Percentiles rank a stretch among this genome's conserved stretches.
These are phyloP conservation scores for Pseudozyma flocculosa DNA, from an alignment of 1,284 basidiomycete species.

Conservation along the genomic window DNA sequence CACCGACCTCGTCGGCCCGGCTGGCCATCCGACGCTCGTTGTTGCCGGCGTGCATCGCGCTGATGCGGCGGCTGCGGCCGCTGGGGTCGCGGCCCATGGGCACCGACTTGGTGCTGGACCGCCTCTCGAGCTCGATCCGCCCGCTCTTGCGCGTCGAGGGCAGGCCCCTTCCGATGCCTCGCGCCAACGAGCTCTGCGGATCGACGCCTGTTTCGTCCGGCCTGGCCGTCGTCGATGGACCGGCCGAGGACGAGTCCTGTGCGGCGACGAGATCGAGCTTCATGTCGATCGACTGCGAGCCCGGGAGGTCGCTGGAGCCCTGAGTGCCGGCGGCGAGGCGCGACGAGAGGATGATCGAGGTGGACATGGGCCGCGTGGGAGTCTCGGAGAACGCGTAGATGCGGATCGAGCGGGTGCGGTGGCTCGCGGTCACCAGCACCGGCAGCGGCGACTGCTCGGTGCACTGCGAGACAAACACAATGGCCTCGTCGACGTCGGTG, in stretches of 20 bases:
- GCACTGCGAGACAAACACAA: constrained; percentile 25
- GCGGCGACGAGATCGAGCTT: too few species aligned
- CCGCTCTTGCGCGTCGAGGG: constrained; percentile 21
- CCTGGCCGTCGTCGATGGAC: too few species aligned
- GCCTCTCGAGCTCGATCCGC: constrained; percentile 23
- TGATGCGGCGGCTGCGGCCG: constrained; percentile 33
- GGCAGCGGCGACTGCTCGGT: constrained; percentile 1
- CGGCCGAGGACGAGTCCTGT: too few species aligned
- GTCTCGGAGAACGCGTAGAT: constrained; percentile 33
- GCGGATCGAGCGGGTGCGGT: constrained; percentile 17
- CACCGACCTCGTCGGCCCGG: constrained; percentile 16
- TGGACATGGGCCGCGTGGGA: constrained; percentile 17
- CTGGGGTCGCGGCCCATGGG: constrained; percentile 31
- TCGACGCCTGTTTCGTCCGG: background rate
- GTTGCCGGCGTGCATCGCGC: constrained; percentile 26
- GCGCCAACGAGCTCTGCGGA: background rate
- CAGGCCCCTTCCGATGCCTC: constrained; percentile 16
- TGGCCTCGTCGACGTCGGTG: constrained; percentile 29
- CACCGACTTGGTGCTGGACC: constrained; percentile 18
- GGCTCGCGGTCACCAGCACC: constrained; percentile 29
- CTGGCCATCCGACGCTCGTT: constrained; percentile 17
- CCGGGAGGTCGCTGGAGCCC: background rate
- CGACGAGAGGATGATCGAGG: constrained; percentile 20
- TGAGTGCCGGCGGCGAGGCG: constrained; percentile 1
- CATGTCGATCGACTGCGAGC: too few species aligned